A percentile compares a stretch with the other conserved stretches of the same genome.
phyloP scores from a whole-genome alignment of 2,329 filamentous ascomycete species.

The Aspergillus transmontanensis region DNA sequence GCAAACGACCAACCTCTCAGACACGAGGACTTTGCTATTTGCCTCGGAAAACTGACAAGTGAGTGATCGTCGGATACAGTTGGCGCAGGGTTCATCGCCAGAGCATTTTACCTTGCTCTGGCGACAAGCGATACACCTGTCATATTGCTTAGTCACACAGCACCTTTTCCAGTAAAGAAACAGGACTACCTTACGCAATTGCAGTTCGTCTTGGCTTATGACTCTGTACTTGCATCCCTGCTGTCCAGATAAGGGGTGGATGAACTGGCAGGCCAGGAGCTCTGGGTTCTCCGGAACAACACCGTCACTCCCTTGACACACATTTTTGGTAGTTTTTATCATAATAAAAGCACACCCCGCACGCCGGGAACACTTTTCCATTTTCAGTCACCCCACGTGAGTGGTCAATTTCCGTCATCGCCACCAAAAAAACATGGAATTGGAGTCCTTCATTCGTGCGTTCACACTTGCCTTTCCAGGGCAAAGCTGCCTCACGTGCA shows the following conservation, averaged over 20 bases:
- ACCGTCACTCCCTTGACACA: background rate
- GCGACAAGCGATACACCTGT: slow-evolving; percentile 36
- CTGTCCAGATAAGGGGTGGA: background rate
- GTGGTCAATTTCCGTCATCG: background rate
- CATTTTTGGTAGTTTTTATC: background rate
- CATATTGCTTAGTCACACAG: background rate
- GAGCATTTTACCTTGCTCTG: slow-evolving; percentile 49
- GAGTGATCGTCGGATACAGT: slow-evolving; percentile 22
- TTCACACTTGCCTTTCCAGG: background rate
- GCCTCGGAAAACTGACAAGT: slow-evolving; percentile 10
- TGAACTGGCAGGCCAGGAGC: background rate
- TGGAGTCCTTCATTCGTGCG: too few relatives aligned
- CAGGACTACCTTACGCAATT: background rate
- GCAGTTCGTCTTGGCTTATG: background rate
- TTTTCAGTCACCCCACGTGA: background rate
- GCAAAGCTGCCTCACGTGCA: background rate
- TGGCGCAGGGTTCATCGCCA: slow-evolving; percentile 41
- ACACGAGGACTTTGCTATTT: background rate
- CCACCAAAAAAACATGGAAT: background rate
- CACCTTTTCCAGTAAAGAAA: background rate
- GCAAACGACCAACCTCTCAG: background rate
- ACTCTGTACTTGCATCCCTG: background rate
- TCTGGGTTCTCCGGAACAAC: background rate
- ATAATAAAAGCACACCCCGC: background rate
- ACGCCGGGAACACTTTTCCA: background rate